Percentiles rank a stretch among this genome's conserved stretches.
These are phyloP conservation scores for Brasenia schreberi DNA, from an alignment of 164 flowering plant species.

Conservation along the genomic window DNA sequence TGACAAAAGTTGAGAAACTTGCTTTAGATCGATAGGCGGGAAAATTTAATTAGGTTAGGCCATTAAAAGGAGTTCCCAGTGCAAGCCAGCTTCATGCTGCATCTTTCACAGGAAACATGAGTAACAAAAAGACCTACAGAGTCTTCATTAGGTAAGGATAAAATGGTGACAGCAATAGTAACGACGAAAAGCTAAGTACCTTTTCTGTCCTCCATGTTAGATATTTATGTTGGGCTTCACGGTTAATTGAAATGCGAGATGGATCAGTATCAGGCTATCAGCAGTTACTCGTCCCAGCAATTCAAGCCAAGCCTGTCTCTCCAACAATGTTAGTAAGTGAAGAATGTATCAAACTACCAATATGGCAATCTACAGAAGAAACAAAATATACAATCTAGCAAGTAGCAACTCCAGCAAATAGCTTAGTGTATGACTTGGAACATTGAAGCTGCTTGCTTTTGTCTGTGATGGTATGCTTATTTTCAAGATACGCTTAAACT, in stretches of 20 bases:
- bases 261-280: slow-evolving; percentile 38
- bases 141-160: too few relatives aligned
- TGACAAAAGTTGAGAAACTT: too few relatives aligned
- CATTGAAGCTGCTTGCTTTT: background rate
- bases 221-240: slow-evolving; percentile 79
- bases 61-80: too few relatives aligned
- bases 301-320: slow-evolving; percentile 68
- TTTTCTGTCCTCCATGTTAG: slow-evolving; percentile 91
- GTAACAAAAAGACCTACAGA: too few relatives aligned
- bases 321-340: background rate
- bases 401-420: background rate
- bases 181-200: slow-evolving; percentile 26
- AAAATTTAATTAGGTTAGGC: too few relatives aligned
- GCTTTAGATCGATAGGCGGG: too few relatives aligned
- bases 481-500: background rate
- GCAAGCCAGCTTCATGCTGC: too few relatives aligned
- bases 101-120: too few relatives aligned
- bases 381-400: background rate
- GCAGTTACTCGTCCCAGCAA: slow-evolving; percentile 46
- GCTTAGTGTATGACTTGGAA: background rate
- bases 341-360: background rate
- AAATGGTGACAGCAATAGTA: too few relatives aligned
- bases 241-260: slow-evolving; percentile 30
- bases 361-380: background rate
- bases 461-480: background rate